phyloP scores from a whole-genome alignment of 148 eudicot species.

The Hydrangea macrophylla region DNA sequence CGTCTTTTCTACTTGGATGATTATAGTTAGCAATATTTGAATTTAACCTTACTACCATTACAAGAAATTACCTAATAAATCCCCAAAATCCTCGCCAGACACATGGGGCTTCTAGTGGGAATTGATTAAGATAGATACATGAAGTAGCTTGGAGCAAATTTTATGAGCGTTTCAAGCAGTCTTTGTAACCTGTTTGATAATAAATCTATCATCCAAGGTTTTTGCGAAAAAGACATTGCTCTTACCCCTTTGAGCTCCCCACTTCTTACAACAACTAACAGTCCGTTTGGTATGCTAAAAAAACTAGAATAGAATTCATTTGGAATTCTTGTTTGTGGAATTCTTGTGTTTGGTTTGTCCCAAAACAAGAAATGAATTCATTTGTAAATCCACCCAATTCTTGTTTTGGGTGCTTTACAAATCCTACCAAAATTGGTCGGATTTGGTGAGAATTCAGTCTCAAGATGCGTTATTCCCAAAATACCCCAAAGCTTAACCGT shows the following conservation, averaged over 20 bases:
- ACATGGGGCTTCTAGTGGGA: constrained; percentile 72
- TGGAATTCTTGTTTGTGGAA: too few relatives aligned
- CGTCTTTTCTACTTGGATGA: constrained; percentile 1
- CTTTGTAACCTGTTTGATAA: constrained; percentile 94
- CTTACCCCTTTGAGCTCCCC: constrained; percentile 98
- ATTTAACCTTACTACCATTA: neutral
- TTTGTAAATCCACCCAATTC: too few relatives aligned
- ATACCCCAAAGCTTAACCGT: too few relatives aligned
- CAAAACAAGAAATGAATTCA: too few relatives aligned
- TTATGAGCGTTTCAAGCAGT: constrained; percentile 88
- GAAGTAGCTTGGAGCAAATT: constrained; percentile 85
- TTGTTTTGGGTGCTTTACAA: too few relatives aligned
- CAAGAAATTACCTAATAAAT: constrained; percentile 80
- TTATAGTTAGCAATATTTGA: neutral
- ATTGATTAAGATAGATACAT: constrained; percentile 79
- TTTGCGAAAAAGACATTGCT: constrained; percentile 90
- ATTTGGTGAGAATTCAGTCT: too few relatives aligned
- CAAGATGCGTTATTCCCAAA: too few relatives aligned
- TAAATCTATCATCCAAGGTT: constrained; percentile 87
- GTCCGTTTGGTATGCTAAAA: too few relatives aligned
- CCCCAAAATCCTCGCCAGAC: constrained; percentile 90
- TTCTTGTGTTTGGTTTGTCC: too few relatives aligned
- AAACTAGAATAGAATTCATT: too few relatives aligned
- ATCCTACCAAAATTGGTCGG: too few relatives aligned
- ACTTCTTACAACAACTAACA: constrained; percentile 95